Conservation (phyloP, 176 grass and related monocot genomes). For the Zea luxurians region DNA sequence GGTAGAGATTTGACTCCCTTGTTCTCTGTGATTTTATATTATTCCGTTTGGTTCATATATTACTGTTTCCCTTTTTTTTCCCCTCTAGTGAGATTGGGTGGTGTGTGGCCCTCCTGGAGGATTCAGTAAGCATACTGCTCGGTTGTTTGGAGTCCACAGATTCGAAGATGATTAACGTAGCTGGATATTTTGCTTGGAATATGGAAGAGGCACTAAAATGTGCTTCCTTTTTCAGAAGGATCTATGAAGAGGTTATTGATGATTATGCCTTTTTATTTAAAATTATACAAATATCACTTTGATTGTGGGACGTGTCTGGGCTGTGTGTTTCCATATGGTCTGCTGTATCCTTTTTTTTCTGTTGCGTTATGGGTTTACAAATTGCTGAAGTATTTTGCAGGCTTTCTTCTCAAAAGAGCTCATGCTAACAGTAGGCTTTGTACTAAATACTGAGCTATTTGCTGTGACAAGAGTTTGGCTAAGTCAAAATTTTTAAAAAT, state of each 20-base stretch:
- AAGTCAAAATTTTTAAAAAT: conserved; percentile 16
- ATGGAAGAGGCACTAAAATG: conserved; percentile 72
- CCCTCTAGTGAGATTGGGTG: conserved; percentile 60
- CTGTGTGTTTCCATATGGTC: background rate
- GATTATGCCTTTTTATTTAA: conserved; percentile 21
- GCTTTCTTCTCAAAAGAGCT: background rate
- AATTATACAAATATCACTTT: conserved; percentile 27
- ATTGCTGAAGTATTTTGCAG: background rate
- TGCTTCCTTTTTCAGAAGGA: conserved; percentile 84
- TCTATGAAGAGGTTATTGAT: conserved; percentile 93
- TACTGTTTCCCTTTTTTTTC: background rate
- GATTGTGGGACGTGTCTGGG: background rate
- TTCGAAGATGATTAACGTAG: conserved; percentile 55
- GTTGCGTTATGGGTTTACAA: conserved; percentile 5
- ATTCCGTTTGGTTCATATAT: conserved; percentile 21
- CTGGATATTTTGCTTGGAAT: conserved; percentile 71
- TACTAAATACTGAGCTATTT: conserved; percentile 23
- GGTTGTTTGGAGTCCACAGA: conserved; percentile 76
- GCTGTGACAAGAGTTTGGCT: conserved; percentile 15
- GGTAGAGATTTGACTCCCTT: conserved; percentile 46
- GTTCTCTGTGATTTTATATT: conserved; percentile 28
- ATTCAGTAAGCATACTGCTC: conserved; percentile 80
- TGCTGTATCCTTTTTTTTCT: conserved; percentile 25
- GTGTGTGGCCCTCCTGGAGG: conserved; percentile 69
- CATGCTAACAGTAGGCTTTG: background rate